Evolutionary conservation across 371 early-diverging fungal genomes (phyloP).

Genomic region (Basidiobolus meristosporus): DNA sequence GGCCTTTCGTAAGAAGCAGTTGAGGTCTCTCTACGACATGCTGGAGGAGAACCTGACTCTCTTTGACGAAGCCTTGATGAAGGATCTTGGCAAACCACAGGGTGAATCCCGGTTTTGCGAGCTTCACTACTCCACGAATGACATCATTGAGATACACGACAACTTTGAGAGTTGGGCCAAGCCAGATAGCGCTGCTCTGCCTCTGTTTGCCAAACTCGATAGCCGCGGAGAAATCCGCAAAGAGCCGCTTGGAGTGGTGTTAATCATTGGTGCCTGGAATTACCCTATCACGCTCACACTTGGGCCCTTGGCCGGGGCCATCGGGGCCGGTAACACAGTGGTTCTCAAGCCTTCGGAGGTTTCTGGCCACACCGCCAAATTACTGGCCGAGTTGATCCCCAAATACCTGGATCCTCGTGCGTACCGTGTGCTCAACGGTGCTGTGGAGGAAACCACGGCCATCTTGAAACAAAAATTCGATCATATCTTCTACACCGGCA

Average conservation of each 20-base stretch:
- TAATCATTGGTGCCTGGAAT: conserved; percentile 73
- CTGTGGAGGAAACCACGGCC: conserved; percentile 37
- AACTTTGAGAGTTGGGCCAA: conserved; percentile 31
- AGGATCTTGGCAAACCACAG: conserved; percentile 43
- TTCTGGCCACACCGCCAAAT: conserved; percentile 33
- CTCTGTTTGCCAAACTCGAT: neutral
- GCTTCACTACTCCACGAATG: conserved; percentile 34
- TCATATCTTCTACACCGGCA: conserved; percentile 87
- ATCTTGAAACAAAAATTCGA: conserved; percentile 55
- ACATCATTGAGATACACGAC: conserved; percentile 32
- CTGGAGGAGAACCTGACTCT: conserved; percentile 39
- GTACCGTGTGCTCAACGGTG: conserved; percentile 57
- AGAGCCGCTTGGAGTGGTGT: conserved; percentile 56
- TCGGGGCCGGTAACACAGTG: conserved; percentile 82
- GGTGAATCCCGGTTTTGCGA: conserved; percentile 32
- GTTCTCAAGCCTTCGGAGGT: conserved; percentile 85
- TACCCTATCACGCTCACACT: conserved; percentile 57
- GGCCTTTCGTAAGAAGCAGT: conserved; percentile 51
- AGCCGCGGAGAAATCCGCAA: conserved; percentile 1
- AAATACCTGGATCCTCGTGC: conserved; percentile 51
- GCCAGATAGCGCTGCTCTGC: conserved; percentile 8
- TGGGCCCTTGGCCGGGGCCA: conserved; percentile 65
- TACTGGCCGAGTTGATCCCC: conserved; percentile 33
- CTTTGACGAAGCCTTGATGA: conserved; percentile 36
- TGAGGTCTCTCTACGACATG: conserved; percentile 33